Evolutionary conservation across 768 basidiomycete species (phyloP).

Genomic region (Stropharia rugosoannulata): DNA sequence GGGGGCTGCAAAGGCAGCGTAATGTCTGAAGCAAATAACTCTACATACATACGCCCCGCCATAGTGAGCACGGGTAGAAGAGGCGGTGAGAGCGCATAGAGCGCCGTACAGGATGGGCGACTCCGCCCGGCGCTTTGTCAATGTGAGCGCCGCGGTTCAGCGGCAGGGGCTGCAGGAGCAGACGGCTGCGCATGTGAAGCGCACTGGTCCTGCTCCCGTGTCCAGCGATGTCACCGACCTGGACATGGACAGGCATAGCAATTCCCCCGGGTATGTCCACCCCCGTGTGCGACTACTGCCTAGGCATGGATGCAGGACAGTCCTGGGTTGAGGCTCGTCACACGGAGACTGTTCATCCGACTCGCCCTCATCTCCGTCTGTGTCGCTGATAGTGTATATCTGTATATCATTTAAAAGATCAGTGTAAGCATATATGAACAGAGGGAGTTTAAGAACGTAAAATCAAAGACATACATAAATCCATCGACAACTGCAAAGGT

Average conservation of each 20-base stretch:
- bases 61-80: neutral
- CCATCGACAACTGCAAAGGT: conserved; percentile 4
- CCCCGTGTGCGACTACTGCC: too few species aligned
- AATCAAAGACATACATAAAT: conserved; percentile 2
- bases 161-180: too few species aligned
- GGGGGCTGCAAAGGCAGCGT: neutral
- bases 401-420: neutral
- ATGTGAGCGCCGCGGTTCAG: neutral
- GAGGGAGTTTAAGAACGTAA: too few species aligned
- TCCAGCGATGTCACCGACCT: neutral
- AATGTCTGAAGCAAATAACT: too few species aligned
- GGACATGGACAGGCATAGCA: neutral
- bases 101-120: neutral
- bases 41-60: too few species aligned
- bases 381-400: neutral
- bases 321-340: neutral
- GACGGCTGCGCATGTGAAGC: too few species aligned
- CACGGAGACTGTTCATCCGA: neutral
- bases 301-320: neutral
- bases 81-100: conserved; percentile 1
- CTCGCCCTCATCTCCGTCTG: neutral
- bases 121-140: neutral
- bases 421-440: too few species aligned
- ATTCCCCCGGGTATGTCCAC: neutral
- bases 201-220: too few species aligned